Evolutionary conservation across 306 rosid genomes (phyloP).

Genomic region (Elaeagnus macrophylla): DNA sequence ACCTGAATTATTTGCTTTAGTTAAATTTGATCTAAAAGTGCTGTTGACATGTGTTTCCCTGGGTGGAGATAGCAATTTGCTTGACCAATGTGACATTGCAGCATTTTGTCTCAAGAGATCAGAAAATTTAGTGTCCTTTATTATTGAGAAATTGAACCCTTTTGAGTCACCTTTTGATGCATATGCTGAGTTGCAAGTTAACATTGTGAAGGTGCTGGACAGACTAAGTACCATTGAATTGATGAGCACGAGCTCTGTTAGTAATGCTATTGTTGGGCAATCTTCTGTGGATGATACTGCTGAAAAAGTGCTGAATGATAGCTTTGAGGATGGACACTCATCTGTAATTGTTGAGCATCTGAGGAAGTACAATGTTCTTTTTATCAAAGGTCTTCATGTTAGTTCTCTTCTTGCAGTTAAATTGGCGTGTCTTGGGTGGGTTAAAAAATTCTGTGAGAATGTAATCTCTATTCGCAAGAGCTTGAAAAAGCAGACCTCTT

Average conservation of each 20-base stretch:
- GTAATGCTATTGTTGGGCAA: slow-evolving; percentile 28
- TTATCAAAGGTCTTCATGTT: slow-evolving; percentile 56
- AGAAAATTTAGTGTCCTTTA: slow-evolving; percentile 47
- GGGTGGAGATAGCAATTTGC: slow-evolving; percentile 43
- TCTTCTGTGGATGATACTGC: slow-evolving; percentile 26
- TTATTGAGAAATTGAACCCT: slow-evolving; percentile 55
- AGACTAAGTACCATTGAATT: slow-evolving; percentile 54
- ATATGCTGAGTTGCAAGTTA: slow-evolving; percentile 64
- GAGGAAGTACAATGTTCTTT: slow-evolving; percentile 41
- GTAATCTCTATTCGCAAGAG: slow-evolving; percentile 38
- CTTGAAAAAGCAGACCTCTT: slow-evolving; percentile 27
- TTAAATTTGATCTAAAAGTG: slow-evolving; percentile 77
- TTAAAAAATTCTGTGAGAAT: slow-evolving; percentile 57
- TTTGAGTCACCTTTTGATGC: slow-evolving; percentile 54
- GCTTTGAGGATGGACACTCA: slow-evolving; percentile 26
- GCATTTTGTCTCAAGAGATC: slow-evolving; percentile 46
- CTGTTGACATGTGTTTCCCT: slow-evolving; percentile 54
- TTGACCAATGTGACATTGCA: slow-evolving; percentile 40
- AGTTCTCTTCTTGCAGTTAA: slow-evolving; percentile 78
- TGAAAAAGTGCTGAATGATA: slow-evolving; percentile 21
- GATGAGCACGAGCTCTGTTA: slow-evolving; percentile 42
- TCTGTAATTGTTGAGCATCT: slow-evolving; percentile 48
- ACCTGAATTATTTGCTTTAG: slow-evolving; percentile 56
- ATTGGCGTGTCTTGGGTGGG: slow-evolving; percentile 62
- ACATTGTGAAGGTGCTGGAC: slow-evolving; percentile 56